Conservation (phyloP, 1,139 yeast species). For the Protomyces arabidopsidicola region DNA sequence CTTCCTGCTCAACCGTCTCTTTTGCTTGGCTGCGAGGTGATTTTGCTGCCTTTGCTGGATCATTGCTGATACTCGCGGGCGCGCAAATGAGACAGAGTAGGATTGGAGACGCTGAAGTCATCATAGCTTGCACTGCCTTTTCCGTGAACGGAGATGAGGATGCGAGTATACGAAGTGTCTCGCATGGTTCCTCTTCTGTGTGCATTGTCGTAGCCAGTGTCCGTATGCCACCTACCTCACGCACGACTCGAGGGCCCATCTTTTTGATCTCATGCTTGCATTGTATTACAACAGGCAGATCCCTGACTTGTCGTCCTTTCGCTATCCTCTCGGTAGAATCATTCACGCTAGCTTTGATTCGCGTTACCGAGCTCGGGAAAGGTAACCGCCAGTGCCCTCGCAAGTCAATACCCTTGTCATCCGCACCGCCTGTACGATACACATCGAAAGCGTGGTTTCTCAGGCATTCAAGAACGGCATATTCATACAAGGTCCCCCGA, state of each 20-base stretch:
- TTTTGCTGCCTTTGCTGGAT: background rate
- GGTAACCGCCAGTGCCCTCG: conserved; percentile 31
- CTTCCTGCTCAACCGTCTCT: background rate
- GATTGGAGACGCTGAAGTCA: conserved; percentile 29
- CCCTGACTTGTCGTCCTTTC: background rate
- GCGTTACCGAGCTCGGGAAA: background rate
- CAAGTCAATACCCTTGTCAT: conserved; percentile 34
- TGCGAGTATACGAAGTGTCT: conserved; percentile 32
- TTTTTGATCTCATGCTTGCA: conserved; percentile 33
- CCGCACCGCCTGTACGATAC: conserved; percentile 33
- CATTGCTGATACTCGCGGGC: background rate
- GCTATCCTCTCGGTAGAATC: background rate
- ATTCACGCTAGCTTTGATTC: background rate
- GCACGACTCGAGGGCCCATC: conserved; percentile 29
- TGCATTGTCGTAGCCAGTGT: background rate
- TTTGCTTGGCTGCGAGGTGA: background rate
- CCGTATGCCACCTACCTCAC: conserved; percentile 33
- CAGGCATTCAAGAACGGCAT: conserved; percentile 32
- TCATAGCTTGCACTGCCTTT: conserved; percentile 27
- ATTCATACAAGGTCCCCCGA: conserved; percentile 34
- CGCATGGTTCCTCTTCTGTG: background rate
- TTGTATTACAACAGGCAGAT: conserved; percentile 31
- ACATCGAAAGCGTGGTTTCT: conserved; percentile 20
- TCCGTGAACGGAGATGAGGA: conserved; percentile 28
- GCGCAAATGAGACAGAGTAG: conserved; percentile 23